Evolutionary conservation across 2,329 filamentous ascomycete genomes (phyloP).

Genomic region (Orbilia javanica): DNA sequence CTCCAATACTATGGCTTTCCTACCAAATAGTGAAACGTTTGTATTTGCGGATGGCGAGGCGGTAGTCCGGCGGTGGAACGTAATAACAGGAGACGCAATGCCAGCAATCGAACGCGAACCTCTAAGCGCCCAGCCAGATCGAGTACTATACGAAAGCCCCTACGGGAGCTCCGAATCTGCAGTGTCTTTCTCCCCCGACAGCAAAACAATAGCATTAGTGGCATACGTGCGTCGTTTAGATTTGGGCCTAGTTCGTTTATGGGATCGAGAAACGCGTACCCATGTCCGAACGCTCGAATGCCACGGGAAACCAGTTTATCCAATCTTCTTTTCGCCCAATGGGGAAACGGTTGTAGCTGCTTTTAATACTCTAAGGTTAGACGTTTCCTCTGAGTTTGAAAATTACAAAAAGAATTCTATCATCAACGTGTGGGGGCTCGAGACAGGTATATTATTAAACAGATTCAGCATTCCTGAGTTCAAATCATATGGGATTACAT

Average conservation of each 20-base stretch:
- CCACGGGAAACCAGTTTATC: too few species aligned
- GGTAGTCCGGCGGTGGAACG: neutral
- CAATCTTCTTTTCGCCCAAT: neutral
- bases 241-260: neutral
- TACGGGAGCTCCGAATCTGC: too few species aligned
- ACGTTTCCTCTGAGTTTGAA: too few species aligned
- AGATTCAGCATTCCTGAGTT: neutral
- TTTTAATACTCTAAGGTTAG: neutral
- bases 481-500: neutral
- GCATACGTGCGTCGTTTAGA: accelerated
- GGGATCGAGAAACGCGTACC: neutral
- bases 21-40: neutral
- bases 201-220: neutral
- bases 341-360: neutral
- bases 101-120: neutral
- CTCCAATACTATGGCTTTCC: neutral
- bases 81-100: neutral
- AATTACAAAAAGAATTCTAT: neutral
- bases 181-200: neutral
- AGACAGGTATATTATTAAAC: neutral
- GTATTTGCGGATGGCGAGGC: neutral
- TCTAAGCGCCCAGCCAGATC: too few species aligned
- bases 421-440: neutral
- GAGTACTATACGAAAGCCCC: too few species aligned
- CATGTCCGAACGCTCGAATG: neutral